Percentiles rank a stretch among this genome's conserved stretches.
Evolutionary conservation across 1,139 yeast genomes (phyloP).

Genomic region (Candida neerlandica): DNA sequence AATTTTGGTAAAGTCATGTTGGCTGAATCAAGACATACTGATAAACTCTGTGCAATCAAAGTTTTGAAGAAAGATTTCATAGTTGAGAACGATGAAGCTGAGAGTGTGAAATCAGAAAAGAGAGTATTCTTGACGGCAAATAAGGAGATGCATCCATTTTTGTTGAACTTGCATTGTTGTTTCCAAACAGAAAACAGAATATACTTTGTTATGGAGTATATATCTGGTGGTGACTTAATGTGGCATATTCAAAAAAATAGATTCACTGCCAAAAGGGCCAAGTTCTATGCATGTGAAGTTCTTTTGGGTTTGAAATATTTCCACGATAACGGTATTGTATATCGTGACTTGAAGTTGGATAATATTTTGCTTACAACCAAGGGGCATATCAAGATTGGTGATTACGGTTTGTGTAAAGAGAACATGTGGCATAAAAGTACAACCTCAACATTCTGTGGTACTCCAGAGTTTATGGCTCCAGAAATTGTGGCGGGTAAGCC

Average conservation of each 20-base stretch:
- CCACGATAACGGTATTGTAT: conserved; percentile 94
- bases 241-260: conserved; percentile 97
- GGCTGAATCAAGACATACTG: conserved; percentile 85
- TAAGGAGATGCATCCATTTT: conserved; percentile 87
- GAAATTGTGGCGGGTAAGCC: conserved; percentile 92
- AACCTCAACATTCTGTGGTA: conserved; percentile 97
- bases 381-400: conserved; percentile 97
- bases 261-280: conserved; percentile 88
- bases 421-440: conserved; percentile 91
- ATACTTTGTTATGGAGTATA: conserved; percentile 97
- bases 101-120: conserved; percentile 91
- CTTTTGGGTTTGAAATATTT: conserved; percentile 85
- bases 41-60: conserved; percentile 86
- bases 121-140: conserved; percentile 90
- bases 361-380: conserved; percentile 83
- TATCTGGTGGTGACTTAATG: conserved; percentile 98
- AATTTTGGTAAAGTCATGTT: conserved; percentile 97
- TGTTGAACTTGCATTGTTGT: conserved; percentile 88
- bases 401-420: conserved; percentile 95
- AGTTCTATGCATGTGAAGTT: conserved; percentile 96
- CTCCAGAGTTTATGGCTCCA: conserved; percentile 99
- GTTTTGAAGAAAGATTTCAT: conserved; percentile 94
- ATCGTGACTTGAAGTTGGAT: conserved; percentile 94
- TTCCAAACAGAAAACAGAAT: conserved; percentile 97
- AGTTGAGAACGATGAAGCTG: conserved; percentile 94